These are phyloP conservation scores for Fusarium sp. DNA, from an alignment of 2,329 filamentous ascomycete species.

Conservation along the genomic window DNA sequence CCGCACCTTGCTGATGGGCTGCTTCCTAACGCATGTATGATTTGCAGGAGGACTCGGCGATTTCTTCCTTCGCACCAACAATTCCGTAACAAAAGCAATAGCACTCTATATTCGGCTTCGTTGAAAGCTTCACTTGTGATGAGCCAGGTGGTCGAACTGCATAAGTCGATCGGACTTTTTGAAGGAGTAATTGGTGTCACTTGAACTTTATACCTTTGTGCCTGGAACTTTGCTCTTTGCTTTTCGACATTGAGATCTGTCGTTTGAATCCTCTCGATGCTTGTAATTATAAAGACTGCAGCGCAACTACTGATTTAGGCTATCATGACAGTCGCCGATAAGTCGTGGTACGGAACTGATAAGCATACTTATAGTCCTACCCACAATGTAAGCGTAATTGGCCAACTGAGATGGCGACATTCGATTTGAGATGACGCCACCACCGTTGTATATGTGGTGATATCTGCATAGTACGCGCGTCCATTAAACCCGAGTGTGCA, in stretches of 20 bases:
- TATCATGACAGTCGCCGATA: background rate
- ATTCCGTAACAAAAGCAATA: background rate
- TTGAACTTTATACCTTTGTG: background rate
- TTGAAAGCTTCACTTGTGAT: accelerated
- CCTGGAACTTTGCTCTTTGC: background rate
- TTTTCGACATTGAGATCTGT: too few species aligned
- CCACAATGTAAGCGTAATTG: slow-evolving; percentile 8
- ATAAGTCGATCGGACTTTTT: background rate
- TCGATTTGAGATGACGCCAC: slow-evolving; percentile 12
- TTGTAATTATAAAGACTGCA: background rate
- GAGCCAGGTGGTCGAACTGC: background rate
- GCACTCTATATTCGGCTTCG: background rate
- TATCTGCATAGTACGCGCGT: slow-evolving; percentile 7
- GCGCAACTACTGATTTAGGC: background rate
- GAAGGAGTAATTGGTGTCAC: background rate
- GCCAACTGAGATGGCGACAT: background rate
- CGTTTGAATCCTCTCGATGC: accelerated
- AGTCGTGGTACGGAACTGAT: slow-evolving; percentile 16
- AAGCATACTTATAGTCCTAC: background rate
- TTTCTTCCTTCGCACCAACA: too few species aligned
- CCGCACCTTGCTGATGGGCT: background rate
- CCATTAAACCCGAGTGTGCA: background rate
- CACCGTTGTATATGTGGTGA: background rate
- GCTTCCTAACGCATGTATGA: background rate
- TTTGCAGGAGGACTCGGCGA: background rate